These are phyloP conservation scores for Lindgomyces ingoldianus DNA, from an alignment of 495 filamentous ascomycete genomes.

Conservation along the genomic window DNA sequence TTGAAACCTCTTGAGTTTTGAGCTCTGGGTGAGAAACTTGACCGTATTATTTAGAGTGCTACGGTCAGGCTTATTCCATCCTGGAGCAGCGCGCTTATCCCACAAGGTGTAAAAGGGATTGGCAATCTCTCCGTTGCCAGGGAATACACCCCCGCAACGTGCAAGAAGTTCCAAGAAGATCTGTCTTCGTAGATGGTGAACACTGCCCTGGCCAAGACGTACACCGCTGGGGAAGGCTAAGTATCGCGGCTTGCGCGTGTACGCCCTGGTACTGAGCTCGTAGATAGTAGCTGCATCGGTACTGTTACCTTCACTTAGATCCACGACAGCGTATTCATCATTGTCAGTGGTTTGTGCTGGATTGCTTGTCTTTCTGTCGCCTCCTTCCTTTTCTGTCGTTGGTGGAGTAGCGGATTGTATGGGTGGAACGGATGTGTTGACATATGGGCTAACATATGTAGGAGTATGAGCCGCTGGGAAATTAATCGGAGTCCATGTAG, in stretches of 20 bases:
- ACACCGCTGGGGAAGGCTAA: not conserved
- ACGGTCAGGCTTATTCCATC: constrained; percentile 51
- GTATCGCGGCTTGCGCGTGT: not conserved
- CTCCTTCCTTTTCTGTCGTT: not conserved
- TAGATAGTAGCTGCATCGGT: not conserved
- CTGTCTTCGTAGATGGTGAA: constrained; percentile 54
- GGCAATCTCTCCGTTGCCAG: constrained; percentile 67
- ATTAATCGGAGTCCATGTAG: constrained; percentile 22
- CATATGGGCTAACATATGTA: constrained; percentile 7
- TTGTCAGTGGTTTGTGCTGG: not conserved
- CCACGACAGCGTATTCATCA: not conserved
- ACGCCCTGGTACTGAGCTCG: not conserved
- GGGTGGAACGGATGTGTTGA: not conserved
- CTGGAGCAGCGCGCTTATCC: constrained; percentile 50
- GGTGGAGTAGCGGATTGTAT: not conserved
- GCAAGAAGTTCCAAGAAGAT: constrained; percentile 72
- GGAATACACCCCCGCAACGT: constrained; percentile 70
- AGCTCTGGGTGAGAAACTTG: constrained; percentile 56
- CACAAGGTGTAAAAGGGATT: constrained; percentile 66
- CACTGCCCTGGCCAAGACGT: constrained; percentile 46
- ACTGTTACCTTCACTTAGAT: not conserved
- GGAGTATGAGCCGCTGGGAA: not conserved
- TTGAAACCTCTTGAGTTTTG: constrained; percentile 59
- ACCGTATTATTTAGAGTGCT: constrained; percentile 57
- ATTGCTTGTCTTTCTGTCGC: not conserved